A percentile compares a stretch with the other conserved stretches of the same genome.
Evolutionary conservation across 129 eudicot species (phyloP).

Genomic region (Dittrichia graveolens): DNA sequence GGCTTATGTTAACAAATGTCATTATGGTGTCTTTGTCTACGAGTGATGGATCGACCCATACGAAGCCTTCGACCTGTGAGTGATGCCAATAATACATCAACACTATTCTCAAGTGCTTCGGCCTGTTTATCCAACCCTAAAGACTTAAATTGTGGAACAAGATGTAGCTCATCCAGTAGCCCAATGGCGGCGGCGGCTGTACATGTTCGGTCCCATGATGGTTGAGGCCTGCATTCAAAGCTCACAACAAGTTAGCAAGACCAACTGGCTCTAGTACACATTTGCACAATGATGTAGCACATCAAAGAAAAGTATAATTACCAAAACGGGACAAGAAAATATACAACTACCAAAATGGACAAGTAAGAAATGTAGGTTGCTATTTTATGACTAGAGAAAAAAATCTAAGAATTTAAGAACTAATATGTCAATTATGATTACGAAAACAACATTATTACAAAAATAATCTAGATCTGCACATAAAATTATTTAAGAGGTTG

Average conservation of each 20-base stretch:
- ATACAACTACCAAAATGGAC: too few relatives aligned
- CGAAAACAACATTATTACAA: too few relatives aligned
- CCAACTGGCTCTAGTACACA: not conserved
- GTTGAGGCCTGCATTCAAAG: slow-evolving; percentile 75
- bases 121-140: slow-evolving; percentile 68
- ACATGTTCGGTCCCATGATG: slow-evolving; percentile 98
- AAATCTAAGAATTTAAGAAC: not conserved
- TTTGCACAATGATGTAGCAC: not conserved
- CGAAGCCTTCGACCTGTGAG: slow-evolving; percentile 81
- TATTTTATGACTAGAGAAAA: too few relatives aligned
- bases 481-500: not conserved
- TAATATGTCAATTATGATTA: not conserved
- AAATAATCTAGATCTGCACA: too few relatives aligned
- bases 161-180: slow-evolving; percentile 76
- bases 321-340: too few relatives aligned
- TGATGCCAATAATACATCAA: slow-evolving; percentile 65
- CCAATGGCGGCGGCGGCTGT: slow-evolving; percentile 96
- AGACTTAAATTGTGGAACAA: slow-evolving; percentile 52
- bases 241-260: slow-evolving; percentile 5
- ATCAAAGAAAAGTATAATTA: too few relatives aligned
- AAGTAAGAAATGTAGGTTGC: too few relatives aligned
- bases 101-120: slow-evolving; percentile 64
- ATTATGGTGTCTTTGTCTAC: slow-evolving; percentile 53
- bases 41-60: slow-evolving; percentile 86
- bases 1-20: slow-evolving; percentile 46